Percentiles rank a stretch among this genome's conserved stretches.
These are phyloP conservation scores for Coemansia sp. DNA, from an alignment of 192 early-diverging fungal genomes.

Conservation along the genomic window DNA sequence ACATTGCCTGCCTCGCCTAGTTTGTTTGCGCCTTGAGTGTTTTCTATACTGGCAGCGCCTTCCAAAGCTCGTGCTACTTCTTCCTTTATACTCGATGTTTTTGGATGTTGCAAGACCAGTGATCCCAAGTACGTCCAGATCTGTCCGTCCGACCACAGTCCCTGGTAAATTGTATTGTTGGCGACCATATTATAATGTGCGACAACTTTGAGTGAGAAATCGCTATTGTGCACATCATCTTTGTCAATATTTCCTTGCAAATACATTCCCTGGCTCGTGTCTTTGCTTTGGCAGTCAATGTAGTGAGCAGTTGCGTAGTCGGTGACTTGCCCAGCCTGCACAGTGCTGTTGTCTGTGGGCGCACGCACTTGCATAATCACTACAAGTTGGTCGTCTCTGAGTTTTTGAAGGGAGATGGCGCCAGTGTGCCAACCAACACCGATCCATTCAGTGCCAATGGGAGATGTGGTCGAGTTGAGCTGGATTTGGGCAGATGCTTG, in stretches of 20 bases:
- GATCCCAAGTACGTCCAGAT: conserved; percentile 51
- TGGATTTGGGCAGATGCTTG: conserved; percentile 37
- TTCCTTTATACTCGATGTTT: conserved; percentile 39
- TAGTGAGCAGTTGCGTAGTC: conserved; percentile 45
- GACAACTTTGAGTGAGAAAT: conserved; percentile 41
- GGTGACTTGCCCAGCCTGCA: conserved; percentile 35
- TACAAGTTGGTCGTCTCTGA: conserved; percentile 22
- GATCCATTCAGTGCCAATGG: conserved; percentile 48
- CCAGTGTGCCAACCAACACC: conserved; percentile 44
- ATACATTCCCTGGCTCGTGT: conserved; percentile 28
- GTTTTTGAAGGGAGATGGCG: conserved; percentile 40
- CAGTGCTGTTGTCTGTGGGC: conserved; percentile 22
- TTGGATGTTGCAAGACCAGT: conserved; percentile 47
- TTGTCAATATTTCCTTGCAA: conserved; percentile 35
- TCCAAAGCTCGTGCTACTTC: conserved; percentile 38
- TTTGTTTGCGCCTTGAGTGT: background rate
- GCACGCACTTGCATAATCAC: conserved; percentile 40
- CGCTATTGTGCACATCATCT: conserved; percentile 12
- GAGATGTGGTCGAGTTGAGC: conserved; percentile 36
- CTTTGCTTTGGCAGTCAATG: conserved; percentile 12
- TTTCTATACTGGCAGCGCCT: conserved; percentile 21
- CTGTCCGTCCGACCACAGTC: conserved; percentile 45
- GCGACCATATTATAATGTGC: conserved; percentile 53
- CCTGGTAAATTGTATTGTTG: conserved; percentile 53
- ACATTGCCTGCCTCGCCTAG: background rate